Percentiles rank a stretch among this genome's conserved stretches.
Evolutionary conservation across 371 early-diverging fungal species (phyloP).

Genomic region (Polyrhizophydium stewartii): DNA sequence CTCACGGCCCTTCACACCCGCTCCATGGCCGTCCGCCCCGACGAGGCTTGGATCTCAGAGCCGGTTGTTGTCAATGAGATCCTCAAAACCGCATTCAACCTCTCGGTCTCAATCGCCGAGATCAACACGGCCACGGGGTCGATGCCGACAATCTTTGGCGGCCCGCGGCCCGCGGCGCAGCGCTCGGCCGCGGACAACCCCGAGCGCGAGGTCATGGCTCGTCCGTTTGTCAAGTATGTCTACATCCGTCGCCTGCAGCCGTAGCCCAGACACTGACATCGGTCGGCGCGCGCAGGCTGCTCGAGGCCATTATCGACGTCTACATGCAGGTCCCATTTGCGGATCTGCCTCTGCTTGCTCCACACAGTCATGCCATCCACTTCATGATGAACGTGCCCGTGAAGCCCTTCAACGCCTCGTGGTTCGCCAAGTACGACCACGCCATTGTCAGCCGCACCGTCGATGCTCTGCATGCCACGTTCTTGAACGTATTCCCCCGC

Average conservation of each 20-base stretch:
- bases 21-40: no score
- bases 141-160: not conserved
- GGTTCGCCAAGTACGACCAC: constrained; percentile 36
- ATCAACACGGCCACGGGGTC: not conserved
- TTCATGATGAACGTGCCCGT: constrained; percentile 61
- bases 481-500: constrained; percentile 18
- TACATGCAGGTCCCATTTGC: not conserved
- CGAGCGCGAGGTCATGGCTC: no score
- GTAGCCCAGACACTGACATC: no score
- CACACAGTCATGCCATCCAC: constrained; percentile 72
- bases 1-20: no score
- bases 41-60: constrained; percentile 1
- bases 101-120: not conserved
- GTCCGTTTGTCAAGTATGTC: no score
- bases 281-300: no score
- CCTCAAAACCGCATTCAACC: constrained; percentile 10
- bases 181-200: no score
- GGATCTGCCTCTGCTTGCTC: constrained; percentile 54
- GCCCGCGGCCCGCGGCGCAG: no score
- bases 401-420: constrained; percentile 27
- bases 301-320: not conserved
- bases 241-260: no score
- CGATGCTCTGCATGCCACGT: constrained; percentile 43
- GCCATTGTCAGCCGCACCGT: constrained; percentile 27
- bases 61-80: constrained; percentile 2